A percentile compares a stretch with the other conserved stretches of the same genome.
phyloP scores from a whole-genome alignment of 2,329 filamentous ascomycete genomes.

The Cytospora mali region DNA sequence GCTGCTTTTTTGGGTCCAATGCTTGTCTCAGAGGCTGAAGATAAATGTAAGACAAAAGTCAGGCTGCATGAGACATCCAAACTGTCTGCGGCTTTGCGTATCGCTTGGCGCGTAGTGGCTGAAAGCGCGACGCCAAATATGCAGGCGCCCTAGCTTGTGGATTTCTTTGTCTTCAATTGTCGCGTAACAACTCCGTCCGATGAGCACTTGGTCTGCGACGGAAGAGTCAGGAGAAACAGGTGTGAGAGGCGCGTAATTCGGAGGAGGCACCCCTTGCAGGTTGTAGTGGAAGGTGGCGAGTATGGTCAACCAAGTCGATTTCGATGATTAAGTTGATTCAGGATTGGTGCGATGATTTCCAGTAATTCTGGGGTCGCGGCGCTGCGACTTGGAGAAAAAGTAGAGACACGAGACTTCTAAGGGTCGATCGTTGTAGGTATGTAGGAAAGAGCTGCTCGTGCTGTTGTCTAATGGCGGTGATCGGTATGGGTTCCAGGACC shows the following conservation, averaged over 20 bases:
- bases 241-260: neutral
- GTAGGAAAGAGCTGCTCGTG: neutral
- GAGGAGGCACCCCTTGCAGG: neutral
- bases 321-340: neutral
- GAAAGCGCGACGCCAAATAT: slow-evolving; percentile 8
- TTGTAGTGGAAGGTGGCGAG: neutral
- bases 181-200: slow-evolving; percentile 1
- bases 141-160: slow-evolving; percentile 9
- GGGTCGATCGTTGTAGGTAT: neutral
- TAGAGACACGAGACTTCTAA: neutral
- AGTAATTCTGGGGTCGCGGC: neutral
- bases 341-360: neutral
- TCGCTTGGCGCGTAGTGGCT: slow-evolving; percentile 10
- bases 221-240: neutral
- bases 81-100: slow-evolving; percentile 21
- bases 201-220: neutral
- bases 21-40: slow-evolving; percentile 16
- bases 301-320: neutral
- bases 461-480: slow-evolving; percentile 1
- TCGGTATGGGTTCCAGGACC: neutral
- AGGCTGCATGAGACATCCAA: slow-evolving; percentile 26
- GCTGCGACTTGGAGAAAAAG: neutral
- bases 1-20: neutral
- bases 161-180: neutral
- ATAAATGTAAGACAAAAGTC: neutral